Evolutionary conservation across 2,329 filamentous ascomycete species (phyloP).

Genomic region (Colletotrichum eremochloae): DNA sequence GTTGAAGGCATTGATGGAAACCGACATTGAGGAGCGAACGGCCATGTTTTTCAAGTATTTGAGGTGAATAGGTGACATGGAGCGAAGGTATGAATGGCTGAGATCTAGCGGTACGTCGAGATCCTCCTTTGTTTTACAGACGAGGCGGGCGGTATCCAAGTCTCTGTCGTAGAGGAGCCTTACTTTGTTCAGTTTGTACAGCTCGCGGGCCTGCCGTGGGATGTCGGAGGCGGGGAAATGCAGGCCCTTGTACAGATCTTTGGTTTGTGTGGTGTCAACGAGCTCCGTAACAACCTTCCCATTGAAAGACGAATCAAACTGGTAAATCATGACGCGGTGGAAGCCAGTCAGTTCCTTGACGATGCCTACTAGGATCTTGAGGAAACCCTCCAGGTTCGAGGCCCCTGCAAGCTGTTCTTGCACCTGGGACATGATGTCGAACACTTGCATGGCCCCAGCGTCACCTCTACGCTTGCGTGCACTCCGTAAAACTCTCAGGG

Average conservation of each 20-base stretch:
- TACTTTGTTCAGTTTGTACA: constrained; percentile 92
- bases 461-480: constrained; percentile 82
- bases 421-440: constrained; percentile 92
- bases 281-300: constrained; percentile 90
- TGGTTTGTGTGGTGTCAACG: constrained; percentile 82
- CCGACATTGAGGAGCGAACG: constrained; percentile 94
- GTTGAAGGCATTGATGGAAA: constrained; percentile 88
- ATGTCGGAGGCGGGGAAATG: constrained; percentile 92
- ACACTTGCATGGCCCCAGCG: constrained; percentile 88
- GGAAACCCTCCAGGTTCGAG: constrained; percentile 76
- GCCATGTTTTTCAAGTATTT: constrained; percentile 92
- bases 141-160: constrained; percentile 81
- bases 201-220: constrained; percentile 85
- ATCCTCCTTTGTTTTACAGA: constrained; percentile 82
- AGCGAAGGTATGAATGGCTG: constrained; percentile 85
- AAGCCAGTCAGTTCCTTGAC: constrained; percentile 93
- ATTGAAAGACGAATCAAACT: constrained; percentile 87
- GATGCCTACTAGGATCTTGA: constrained; percentile 86
- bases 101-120: constrained; percentile 83
- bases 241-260: constrained; percentile 87
- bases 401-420: constrained; percentile 87
- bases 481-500: constrained; percentile 81
- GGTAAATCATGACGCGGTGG: constrained; percentile 92
- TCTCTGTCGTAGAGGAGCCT: constrained; percentile 89
- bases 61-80: constrained; percentile 91